Evolutionary conservation across 2,329 filamentous ascomycete species (phyloP).

Genomic region (Lachnellula cervina): DNA sequence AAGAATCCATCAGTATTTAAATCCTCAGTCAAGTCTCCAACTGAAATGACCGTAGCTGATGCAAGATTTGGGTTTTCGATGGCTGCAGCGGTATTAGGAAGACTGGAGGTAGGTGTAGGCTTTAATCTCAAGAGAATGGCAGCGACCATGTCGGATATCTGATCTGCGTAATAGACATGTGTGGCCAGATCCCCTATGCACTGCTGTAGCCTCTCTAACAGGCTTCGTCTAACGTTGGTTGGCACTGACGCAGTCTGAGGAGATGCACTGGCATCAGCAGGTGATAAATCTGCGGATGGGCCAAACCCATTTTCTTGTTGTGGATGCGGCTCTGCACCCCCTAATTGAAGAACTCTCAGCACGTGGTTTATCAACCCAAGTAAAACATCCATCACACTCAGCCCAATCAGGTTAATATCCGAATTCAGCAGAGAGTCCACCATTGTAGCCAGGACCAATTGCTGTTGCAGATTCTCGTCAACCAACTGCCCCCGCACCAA

Average conservation of each 20-base stretch:
- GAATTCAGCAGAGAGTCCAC: slow-evolving; percentile 80
- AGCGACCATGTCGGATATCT: slow-evolving; percentile 89
- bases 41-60: slow-evolving; percentile 41
- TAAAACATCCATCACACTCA: slow-evolving; percentile 94
- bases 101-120: slow-evolving; percentile 47
- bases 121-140: slow-evolving; percentile 75
- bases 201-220: slow-evolving; percentile 67
- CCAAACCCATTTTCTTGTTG: slow-evolving; percentile 26
- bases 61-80: slow-evolving; percentile 41
- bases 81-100: slow-evolving; percentile 40
- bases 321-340: slow-evolving; percentile 33
- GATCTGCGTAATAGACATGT: slow-evolving; percentile 94
- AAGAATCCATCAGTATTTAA: slow-evolving; percentile 53
- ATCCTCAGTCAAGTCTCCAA: slow-evolving; percentile 47
- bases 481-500: slow-evolving; percentile 63
- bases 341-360: slow-evolving; percentile 67
- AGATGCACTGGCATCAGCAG: slow-evolving; percentile 28
- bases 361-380: slow-evolving; percentile 81
- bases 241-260: slow-evolving; percentile 39
- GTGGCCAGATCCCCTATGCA: slow-evolving; percentile 90
- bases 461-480: slow-evolving; percentile 67
- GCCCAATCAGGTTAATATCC: slow-evolving; percentile 85
- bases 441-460: slow-evolving; percentile 71
- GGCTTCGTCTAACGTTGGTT: slow-evolving; percentile 49
- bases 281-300: slow-evolving; percentile 4